A percentile compares a stretch with the other conserved stretches of the same genome.
Conservation (phyloP, 2,329 filamentous ascomycete species). For the Apiospora sp. region DNA sequence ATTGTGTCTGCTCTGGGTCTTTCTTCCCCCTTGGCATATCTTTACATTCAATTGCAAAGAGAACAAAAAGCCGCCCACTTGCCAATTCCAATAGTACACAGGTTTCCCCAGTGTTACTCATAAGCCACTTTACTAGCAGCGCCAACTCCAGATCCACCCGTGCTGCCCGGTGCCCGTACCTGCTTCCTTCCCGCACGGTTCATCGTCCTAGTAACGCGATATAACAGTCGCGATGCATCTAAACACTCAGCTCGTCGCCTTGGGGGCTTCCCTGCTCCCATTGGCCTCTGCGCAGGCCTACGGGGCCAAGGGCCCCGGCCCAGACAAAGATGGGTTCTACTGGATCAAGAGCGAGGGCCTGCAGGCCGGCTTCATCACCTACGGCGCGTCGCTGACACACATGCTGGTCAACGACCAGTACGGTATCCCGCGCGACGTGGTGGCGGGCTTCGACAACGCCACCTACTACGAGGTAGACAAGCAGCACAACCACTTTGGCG, state of each 20-base stretch:
- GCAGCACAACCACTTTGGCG: slow-evolving; percentile 75
- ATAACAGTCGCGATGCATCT: slow-evolving; percentile 38
- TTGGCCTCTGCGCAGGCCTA: slow-evolving; percentile 38
- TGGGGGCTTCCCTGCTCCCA: slow-evolving; percentile 43
- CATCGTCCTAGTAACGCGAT: background rate
- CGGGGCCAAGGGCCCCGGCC: slow-evolving; percentile 40
- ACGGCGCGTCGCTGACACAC: slow-evolving; percentile 77
- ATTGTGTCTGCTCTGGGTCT: background rate
- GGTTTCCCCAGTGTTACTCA: background rate
- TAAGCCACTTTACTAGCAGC: slow-evolving; percentile 3
- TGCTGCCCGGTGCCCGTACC: background rate
- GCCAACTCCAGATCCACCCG: background rate
- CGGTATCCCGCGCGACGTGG: slow-evolving; percentile 73
- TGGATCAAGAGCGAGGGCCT: slow-evolving; percentile 74
- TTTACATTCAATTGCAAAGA: slow-evolving; percentile 13
- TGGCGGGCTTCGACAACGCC: slow-evolving; percentile 80
- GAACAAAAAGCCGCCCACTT: background rate
- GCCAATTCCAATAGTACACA: background rate
- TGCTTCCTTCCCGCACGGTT: slow-evolving; percentile 9
- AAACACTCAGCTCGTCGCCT: slow-evolving; percentile 36
- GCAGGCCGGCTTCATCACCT: slow-evolving; percentile 74
- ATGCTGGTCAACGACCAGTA: slow-evolving; percentile 74
- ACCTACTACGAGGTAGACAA: slow-evolving; percentile 71
- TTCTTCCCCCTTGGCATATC: background rate
- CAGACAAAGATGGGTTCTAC: slow-evolving; percentile 73